A percentile compares a stretch with the other conserved stretches of the same genome.
Conservation (phyloP, 2,329 filamentous ascomycete genomes). For the Aurifilum marmelostoma region DNA sequence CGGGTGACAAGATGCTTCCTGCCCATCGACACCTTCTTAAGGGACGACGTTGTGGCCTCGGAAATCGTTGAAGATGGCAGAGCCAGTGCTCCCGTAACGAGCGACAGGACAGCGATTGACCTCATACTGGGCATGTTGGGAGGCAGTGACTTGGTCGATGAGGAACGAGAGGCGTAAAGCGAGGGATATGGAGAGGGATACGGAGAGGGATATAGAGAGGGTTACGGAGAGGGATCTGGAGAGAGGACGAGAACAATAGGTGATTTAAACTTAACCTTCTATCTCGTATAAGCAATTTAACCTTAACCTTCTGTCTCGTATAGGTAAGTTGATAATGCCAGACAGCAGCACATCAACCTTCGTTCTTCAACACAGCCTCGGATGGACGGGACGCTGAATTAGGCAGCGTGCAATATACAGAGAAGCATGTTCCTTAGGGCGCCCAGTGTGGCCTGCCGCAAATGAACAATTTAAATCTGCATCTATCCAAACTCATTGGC, state of each 20-base stretch:
- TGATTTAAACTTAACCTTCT: neutral
- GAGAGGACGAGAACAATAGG: neutral
- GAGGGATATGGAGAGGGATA: too few species aligned
- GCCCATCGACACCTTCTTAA: slow-evolving; percentile 13
- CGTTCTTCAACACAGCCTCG: neutral
- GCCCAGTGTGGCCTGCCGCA: slow-evolving; percentile 3
- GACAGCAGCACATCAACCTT: neutral
- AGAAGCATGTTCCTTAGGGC: neutral
- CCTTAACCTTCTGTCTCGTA: neutral
- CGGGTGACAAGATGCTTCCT: slow-evolving; percentile 21
- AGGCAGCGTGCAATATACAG: neutral
- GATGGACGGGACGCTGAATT: neutral
- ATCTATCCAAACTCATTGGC: neutral
- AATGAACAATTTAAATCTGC: neutral
- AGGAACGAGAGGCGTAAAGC: neutral
- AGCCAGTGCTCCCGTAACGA: slow-evolving; percentile 18
- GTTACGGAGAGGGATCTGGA: too few species aligned
- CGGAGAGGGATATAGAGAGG: too few species aligned
- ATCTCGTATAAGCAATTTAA: neutral
- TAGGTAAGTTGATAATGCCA: neutral
- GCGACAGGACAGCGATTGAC: slow-evolving; percentile 14
- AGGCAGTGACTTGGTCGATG: neutral
- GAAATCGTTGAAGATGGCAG: slow-evolving; percentile 10
- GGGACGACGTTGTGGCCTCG: neutral
- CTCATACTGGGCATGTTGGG: slow-evolving; percentile 4